Evolutionary conservation across 805 yeast genomes (phyloP), one percentile per base, ranked within the genome.

Genomic region (Metschnikowia corniflorae): DNA sequence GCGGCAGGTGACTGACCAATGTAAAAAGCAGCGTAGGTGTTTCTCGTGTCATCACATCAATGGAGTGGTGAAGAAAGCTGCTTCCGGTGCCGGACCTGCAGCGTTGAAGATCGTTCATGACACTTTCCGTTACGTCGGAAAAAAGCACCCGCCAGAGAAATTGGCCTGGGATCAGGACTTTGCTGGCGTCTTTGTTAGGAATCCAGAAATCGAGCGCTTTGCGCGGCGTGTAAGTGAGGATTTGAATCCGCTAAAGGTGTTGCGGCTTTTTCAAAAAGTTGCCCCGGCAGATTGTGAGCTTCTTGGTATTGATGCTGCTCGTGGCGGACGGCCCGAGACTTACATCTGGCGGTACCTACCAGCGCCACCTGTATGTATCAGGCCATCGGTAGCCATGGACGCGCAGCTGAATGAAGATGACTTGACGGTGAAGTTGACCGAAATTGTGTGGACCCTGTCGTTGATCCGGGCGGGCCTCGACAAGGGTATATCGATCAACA

Each of bases 301-400:
- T 14, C 65, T 93, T 21, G 99, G 98, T 37, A 78, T 93, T 36
- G 93, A 93, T 54, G 77, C 96, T 1, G 74, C 86, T 3, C 76
- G 79, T 49, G 86, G 88, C 25, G 96, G 97, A 31, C 74, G 97
- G 48, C 98, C 97, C 5, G 97, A 91, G 63, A 86, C 84, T 73
- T 93, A 89, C 59, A 78, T 93, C 26, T 93, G 98, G 99, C 77
- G 95, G 55, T 93, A 89, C 57, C 73, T 93, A 37, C 98, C 98
- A 0, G 97, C 97, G 0, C 98, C 99, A 1, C 99, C 99, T 0
- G 97, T 94, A 14, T 93, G 98, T 71, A 93, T 93, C 38, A 78
- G 99, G 49, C 99, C 99, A 3, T 89, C 97, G 4, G 97, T 93
- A 20, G 71, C 80, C 68, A 87, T 86, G 89, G 88, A 86, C 57